Conservation (phyloP, 441 rosid genomes). For the Erodium texanum region DNA sequence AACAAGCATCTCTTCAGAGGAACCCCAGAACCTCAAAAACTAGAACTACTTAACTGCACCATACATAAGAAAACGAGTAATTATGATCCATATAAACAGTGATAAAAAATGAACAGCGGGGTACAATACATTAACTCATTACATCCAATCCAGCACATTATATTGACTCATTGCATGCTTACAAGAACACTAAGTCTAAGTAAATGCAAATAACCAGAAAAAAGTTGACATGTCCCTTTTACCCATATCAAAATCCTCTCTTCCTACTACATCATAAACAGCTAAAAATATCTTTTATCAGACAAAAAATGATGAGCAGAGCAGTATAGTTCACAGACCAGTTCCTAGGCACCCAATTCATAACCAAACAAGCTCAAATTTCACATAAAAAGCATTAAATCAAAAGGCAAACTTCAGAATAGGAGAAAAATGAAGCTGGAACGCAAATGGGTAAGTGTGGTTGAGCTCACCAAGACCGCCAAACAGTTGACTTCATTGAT, state of each 20-base stretch:
- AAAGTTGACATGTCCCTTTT: not conserved
- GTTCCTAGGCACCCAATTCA: not conserved
- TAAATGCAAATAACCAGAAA: not conserved
- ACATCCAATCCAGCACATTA: not conserved
- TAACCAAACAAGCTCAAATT: not conserved
- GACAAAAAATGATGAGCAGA: not conserved
- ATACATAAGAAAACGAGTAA: constrained; percentile 9
- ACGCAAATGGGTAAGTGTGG: not conserved
- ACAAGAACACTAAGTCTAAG: not conserved
- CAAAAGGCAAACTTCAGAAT: not conserved
- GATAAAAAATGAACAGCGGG: not conserved
- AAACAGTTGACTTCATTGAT: too few species aligned
- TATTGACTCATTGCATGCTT: too few species aligned
- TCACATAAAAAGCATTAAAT: not conserved
- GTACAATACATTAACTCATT: too few species aligned
- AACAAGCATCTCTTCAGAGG: constrained; percentile 47
- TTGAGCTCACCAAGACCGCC: too few species aligned
- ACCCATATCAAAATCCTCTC: not conserved
- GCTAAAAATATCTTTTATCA: not conserved
- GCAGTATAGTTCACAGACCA: not conserved
- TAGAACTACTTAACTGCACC: constrained; percentile 18
- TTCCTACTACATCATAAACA: not conserved
- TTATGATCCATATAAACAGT: not conserved
- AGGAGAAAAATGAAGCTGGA: not conserved
- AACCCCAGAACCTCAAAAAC: constrained; percentile 17